phyloP scores from a whole-genome alignment of 2,329 filamentous ascomycete genomes.

The Stylonectria norvegica region DNA sequence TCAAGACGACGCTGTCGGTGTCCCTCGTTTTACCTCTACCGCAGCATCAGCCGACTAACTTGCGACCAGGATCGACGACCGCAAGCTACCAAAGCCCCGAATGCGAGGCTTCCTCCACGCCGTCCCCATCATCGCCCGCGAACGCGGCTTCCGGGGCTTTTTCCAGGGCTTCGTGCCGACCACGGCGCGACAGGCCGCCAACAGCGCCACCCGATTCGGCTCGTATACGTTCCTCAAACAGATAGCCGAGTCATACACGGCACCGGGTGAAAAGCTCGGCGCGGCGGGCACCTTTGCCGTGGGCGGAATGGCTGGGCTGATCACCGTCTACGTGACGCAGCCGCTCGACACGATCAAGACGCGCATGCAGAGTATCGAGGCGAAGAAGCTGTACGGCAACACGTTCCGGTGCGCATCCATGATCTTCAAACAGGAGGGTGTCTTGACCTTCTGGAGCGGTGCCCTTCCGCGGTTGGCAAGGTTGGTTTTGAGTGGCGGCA shows the following conservation, averaged over 20 bases:
- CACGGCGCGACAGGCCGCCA: constrained; percentile 89
- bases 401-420: constrained; percentile 76
- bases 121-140: constrained; percentile 78
- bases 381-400: constrained; percentile 76
- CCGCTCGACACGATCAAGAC: constrained; percentile 94
- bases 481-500: constrained; percentile 86
- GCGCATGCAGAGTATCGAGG: constrained; percentile 94
- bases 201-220: constrained; percentile 87
- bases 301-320: constrained; percentile 81
- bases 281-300: constrained; percentile 85
- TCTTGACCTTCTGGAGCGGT: constrained; percentile 91
- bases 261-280: constrained; percentile 92
- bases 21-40: not conserved
- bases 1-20: constrained; percentile 84
- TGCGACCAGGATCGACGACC: constrained; percentile 78
- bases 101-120: constrained; percentile 92
- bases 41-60: constrained; percentile 1
- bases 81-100: constrained; percentile 78
- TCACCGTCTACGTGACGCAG: constrained; percentile 79
- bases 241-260: constrained; percentile 84
- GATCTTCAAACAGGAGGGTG: constrained; percentile 85
- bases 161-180: constrained; percentile 97
- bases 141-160: constrained; percentile 86
- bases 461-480: constrained; percentile 81
- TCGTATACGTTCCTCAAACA: constrained; percentile 90